Evolutionary conservation across 192 early-diverging fungal genomes (phyloP), one percentile per base, ranked within the genome.

Genomic region (Dissophora ornata): DNA sequence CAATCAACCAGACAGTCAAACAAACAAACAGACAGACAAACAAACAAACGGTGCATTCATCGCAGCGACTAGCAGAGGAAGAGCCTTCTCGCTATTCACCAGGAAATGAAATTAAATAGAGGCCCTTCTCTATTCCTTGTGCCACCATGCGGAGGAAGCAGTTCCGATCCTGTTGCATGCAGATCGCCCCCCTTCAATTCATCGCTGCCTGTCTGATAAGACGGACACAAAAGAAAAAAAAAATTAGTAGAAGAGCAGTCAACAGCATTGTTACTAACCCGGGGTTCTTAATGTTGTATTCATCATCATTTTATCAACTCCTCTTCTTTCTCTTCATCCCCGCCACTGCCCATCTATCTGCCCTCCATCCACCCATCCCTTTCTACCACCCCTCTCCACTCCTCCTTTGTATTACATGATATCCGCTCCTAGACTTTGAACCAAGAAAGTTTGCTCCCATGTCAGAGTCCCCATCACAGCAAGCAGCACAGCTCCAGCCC

Each of bases 361-460:
- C 24, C 59, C 34, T 46, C 24, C 44, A 6, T 10, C 41, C 25
- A 28, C 45, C 15, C 22, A 4, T 30, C 0, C 47, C n/a, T 19
- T 33, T 33, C 30, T 42, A 0, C 28, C 48, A 19, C n/a, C 34
- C 15, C 21, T 47, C 63, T 54, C 28, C 1, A 30, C 2, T 28
- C 21, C 36, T 15, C 38, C 40, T 12, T 55, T 13, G 28, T 46
- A 29, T 18, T 25, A n/a, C n/a, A n/a, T n/a, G n/a, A n/a, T n/a
- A n/a, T 26, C 30, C 32, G 26, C 22, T 19, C 47, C 12, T 40
- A 73, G 46, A 63, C 55, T 64, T 73, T 50, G 61, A 67, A 18
- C 63, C 64, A 2, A 32, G 73, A 62, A 77, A 77, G 47, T 77
- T 77, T 42, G 32, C 57, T 4, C 53, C 61, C 33, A 62, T 69